phyloP scores from a whole-genome alignment of 305 asterid species.

The Petunia hybrid region DNA sequence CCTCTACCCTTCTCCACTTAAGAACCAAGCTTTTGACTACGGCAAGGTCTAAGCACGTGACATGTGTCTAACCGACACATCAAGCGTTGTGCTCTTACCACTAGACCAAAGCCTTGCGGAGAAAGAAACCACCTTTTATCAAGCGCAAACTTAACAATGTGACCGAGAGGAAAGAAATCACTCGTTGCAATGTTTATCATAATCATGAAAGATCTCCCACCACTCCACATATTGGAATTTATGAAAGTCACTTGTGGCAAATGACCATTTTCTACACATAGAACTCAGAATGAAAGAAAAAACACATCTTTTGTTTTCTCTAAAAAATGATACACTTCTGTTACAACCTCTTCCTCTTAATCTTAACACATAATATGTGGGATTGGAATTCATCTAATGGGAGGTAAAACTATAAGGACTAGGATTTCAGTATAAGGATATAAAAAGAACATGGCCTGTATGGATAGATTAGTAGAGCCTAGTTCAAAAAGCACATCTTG shows the following conservation, averaged over 20 bases:
- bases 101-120: too few species aligned
- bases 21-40: too few species aligned
- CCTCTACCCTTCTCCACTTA: too few species aligned
- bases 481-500: not conserved
- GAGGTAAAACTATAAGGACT: slow-evolving; percentile 8
- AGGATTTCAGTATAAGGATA: not conserved
- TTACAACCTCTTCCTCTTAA: not conserved
- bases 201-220: not conserved
- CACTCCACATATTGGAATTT: not conserved
- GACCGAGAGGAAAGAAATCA: slow-evolving; percentile 20
- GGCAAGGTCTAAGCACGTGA: too few species aligned
- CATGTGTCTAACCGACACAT: too few species aligned
- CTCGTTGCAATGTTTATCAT: not conserved
- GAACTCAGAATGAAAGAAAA: slow-evolving; percentile 17
- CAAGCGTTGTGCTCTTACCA: too few species aligned
- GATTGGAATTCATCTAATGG: not conserved
- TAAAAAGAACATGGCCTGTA: not conserved
- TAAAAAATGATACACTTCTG: not conserved
- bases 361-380: not conserved
- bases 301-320: not conserved
- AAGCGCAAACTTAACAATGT: slow-evolving; percentile 12
- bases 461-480: not conserved
- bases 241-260: slow-evolving; percentile 20
- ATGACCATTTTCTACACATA: slow-evolving; percentile 8
- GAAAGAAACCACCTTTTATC: not conserved